Conservation (phyloP, 1,284 basidiomycete genomes). For the Dichomitus squalens region DNA sequence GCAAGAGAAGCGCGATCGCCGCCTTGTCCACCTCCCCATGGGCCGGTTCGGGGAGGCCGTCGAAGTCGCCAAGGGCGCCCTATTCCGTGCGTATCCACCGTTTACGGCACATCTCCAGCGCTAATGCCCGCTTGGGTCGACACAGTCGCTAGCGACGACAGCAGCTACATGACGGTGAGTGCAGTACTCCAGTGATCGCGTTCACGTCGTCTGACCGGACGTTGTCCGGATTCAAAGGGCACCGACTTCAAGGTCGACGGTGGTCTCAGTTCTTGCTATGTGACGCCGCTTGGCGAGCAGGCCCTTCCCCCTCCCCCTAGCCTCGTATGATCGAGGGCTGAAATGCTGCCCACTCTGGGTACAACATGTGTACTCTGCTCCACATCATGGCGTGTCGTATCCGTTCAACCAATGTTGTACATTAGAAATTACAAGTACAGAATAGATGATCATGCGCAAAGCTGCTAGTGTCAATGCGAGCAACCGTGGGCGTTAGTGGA, state of each 20-base stretch:
- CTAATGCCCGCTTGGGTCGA: neutral
- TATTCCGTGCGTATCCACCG: conserved; percentile 69
- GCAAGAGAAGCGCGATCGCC: conserved; percentile 91
- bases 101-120: neutral
- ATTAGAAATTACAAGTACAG: conserved; percentile 12
- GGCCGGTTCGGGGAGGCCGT: conserved; percentile 96
- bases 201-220: neutral
- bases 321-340: conserved; percentile 38
- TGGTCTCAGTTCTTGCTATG: conserved; percentile 87
- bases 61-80: conserved; percentile 88
- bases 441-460: neutral
- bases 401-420: conserved; percentile 7
- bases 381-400: neutral
- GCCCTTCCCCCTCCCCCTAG: conserved; percentile 66
- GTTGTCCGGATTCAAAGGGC: conserved; percentile 54
- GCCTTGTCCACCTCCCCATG: conserved; percentile 93
- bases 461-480: neutral
- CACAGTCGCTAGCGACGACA: conserved; percentile 81
- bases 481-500: neutral
- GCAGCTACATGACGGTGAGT: conserved; percentile 81
- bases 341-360: too few relatives aligned
- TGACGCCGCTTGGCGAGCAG: conserved; percentile 77
- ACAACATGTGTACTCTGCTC: too few relatives aligned
- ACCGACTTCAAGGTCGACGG: conserved; percentile 95
- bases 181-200: neutral